Evolutionary conservation across 495 filamentous ascomycete species (phyloP).

Genomic region (Penicillium odoratum): DNA sequence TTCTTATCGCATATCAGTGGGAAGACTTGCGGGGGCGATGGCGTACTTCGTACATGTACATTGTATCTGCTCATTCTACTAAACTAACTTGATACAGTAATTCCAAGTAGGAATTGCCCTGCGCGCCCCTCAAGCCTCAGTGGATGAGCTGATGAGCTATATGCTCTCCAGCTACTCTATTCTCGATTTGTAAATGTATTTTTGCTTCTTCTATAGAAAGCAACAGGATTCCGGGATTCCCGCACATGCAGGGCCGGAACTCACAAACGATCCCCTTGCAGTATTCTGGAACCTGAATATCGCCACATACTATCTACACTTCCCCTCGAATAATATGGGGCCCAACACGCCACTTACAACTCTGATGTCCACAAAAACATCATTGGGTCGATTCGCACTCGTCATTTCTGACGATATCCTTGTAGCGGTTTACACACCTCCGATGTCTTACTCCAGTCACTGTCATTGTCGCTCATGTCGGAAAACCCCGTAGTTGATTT

Average conservation of each 20-base stretch:
- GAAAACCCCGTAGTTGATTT: conserved; percentile 15
- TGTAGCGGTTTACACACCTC: not conserved
- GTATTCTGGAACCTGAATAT: not conserved
- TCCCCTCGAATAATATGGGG: not conserved
- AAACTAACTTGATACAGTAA: not conserved
- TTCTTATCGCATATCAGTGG: not conserved
- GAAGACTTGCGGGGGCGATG: not conserved
- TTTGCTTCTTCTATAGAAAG: not conserved
- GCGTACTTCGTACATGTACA: not conserved
- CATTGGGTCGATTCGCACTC: not conserved
- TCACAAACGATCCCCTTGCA: not conserved
- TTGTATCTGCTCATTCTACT: not conserved
- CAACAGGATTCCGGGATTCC: not conserved
- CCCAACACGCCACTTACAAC: not conserved
- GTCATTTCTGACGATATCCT: conserved; percentile 4
- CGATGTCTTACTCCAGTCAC: not conserved
- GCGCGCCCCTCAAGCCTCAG: not conserved
- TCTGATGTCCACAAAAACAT: not conserved
- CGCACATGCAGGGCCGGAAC: not conserved
- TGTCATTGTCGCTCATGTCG: not conserved
- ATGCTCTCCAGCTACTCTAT: not conserved
- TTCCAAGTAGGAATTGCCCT: not conserved
- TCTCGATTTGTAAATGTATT: not conserved
- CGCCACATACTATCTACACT: not conserved
- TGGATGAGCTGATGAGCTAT: not conserved